Evolutionary conservation across 2,329 filamentous ascomycete genomes (phyloP), one percentile per base, ranked within the genome.

Genomic region (Penicillium sp.): DNA sequence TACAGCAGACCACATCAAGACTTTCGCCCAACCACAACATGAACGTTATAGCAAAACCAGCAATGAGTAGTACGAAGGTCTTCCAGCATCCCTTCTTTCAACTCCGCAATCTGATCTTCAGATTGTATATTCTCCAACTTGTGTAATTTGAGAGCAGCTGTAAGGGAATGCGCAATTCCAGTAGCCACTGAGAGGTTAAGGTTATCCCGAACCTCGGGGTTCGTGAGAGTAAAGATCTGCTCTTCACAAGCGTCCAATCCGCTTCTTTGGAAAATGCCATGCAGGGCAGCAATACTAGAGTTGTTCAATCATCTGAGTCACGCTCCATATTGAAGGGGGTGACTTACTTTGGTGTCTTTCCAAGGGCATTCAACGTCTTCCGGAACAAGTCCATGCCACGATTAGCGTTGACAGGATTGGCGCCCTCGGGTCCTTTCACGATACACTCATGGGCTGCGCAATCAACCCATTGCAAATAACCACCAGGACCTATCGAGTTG

Each of bases 291-390:
- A 17, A 38, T 53, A 33, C 30, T 53, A 15, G 9, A 38, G 1
- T 35, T 9, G 19, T 37, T 15, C 8, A 24, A 35, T 3, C 1
- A 24, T 12, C 19, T 15, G 49, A 22, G 5, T 22, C 2, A 12
- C 6, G 22, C 17, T 33, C n/a, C 19, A 12, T 4, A 24, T 17
- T 24, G 28, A 13, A 13, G 22, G 24, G 2, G 10, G 1, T 1
- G 19, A 7, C 33, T 53, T 24, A 37, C 50, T 38, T 38, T 37
- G 50, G 30, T 53, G 28, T 37, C 30, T 53, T 53, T 13, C 50
- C 50, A 3, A 33, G 22, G 15, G 30, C n/a, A 38, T 35, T 37
- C 17, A 35, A 24, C 15, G 30, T 53, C 50, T 38, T 37, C 8
- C 50, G 30, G 50, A 53, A 53, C 4, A 22, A 38, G 4, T 35